Base-by-base conservation (phyloP, 1,139 yeast genomes). In the Hyphopichia pseudoburtonii region DNA sequence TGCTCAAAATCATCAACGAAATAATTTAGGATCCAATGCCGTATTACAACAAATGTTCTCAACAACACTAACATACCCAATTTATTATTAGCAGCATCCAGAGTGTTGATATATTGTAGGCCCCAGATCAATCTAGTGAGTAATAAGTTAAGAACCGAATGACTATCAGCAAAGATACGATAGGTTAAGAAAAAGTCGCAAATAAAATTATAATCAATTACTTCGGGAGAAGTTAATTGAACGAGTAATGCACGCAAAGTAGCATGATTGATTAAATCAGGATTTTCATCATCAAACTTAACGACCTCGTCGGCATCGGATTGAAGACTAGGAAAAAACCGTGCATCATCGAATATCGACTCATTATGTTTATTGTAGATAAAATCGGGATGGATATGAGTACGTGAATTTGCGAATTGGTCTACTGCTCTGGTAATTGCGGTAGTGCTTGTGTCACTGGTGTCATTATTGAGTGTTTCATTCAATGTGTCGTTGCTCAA, bases 21-120 rank as follows among this genome's bases (percentile, higher is more conserved):
- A 54, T 83, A 83, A 55, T 85, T 90, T 43, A 86, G 62, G 23
- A 92, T 62, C 96, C 97, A 92, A 60, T 88, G 96, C 51, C 97
- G 75, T 34, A 92, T 53, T 25, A 86, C 82, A 28, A 88, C 96
- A 65, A 90, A 92, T 0, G 95, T 83, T 48, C 97, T 73, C 28
- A 90, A 76, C n/a, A 87, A 66, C 1, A 85, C 84, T 35, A 85
- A 68, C 45, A 82, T 77, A 4, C 94, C 95, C 8, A 76, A 56
- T 42, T 67, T 74, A n/a, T 61, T 57, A 30, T 64, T 63, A 17
- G 64, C 55, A 19, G 58, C 65, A 30, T 46, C 51, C 31, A 42
- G 49, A 33, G 58, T 69, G 51, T 56, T 68, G 53, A 54, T 63
- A 48, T 51, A 66, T 44, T 75, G 78, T 28, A 88, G 59, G 17